phyloP scores from a whole-genome alignment of 352 stramenopile genomes.

The Phytopythium kandeliae region DNA sequence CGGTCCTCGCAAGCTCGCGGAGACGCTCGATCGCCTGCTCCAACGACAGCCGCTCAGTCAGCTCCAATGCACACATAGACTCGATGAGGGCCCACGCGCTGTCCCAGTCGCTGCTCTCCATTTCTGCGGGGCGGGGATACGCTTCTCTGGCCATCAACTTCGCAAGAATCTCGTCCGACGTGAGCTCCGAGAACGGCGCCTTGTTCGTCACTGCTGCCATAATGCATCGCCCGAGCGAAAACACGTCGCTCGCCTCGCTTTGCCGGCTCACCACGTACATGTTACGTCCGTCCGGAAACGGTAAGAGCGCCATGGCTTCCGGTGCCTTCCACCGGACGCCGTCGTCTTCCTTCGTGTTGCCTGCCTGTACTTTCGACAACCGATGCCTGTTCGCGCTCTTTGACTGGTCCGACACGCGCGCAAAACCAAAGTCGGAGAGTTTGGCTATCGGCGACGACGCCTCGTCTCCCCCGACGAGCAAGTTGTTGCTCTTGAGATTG shows the following conservation, averaged over 20 bases:
- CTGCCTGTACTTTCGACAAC: too few species aligned
- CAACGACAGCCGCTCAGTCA: background rate
- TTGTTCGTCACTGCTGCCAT: background rate
- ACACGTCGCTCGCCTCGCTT: background rate
- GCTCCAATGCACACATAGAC: background rate
- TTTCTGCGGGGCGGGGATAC: background rate
- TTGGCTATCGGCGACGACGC: constrained; percentile 7
- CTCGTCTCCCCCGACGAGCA: constrained; percentile 15
- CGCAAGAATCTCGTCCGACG: background rate
- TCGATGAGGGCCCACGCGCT: background rate
- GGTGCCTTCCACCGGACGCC: background rate
- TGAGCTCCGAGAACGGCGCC: background rate
- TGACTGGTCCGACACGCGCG: background rate
- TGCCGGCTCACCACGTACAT: background rate
- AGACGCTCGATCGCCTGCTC: background rate
- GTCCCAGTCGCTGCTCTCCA: background rate
- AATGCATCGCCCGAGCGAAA: constrained; percentile 4
- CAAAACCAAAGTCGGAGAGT: constrained; percentile 18
- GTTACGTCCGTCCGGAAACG: background rate
- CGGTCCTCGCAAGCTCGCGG: constrained; percentile 3
- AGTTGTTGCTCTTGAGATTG: constrained; percentile 65
- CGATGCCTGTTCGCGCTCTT: background rate
- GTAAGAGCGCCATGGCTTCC: background rate
- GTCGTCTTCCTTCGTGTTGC: background rate
- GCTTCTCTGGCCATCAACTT: background rate